Evolutionary conservation across 2,329 filamentous ascomycete genomes (phyloP).

Genomic region (Cladosporium sp.): DNA sequence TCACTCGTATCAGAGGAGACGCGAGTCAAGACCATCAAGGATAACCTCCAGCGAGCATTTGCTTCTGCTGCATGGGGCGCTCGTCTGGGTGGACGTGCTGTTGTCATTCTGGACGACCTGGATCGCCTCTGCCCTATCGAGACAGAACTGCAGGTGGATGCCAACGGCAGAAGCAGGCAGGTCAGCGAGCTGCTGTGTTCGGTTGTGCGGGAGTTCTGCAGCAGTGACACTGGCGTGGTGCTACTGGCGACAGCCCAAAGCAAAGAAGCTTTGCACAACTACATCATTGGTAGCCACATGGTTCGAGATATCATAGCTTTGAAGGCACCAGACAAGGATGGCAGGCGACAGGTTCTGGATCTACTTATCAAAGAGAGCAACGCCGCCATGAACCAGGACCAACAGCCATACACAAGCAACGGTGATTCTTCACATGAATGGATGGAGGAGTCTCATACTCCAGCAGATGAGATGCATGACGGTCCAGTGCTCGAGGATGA

Average conservation of each 20-base stretch:
- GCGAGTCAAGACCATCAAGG: conserved; percentile 84
- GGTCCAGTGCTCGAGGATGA: conserved; percentile 35
- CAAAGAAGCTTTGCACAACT: conserved; percentile 88
- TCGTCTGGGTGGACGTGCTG: conserved; percentile 74
- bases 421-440: conserved; percentile 47
- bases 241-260: conserved; percentile 87
- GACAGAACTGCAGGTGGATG: conserved; percentile 89
- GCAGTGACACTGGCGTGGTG: conserved; percentile 75
- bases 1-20: conserved; percentile 90
- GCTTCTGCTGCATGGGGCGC: conserved; percentile 90
- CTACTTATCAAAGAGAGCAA: conserved; percentile 60
- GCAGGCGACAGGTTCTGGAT: conserved; percentile 78
- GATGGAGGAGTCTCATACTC: conserved; percentile 69
- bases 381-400: conserved; percentile 20
- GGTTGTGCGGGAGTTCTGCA: conserved; percentile 81
- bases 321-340: conserved; percentile 91
- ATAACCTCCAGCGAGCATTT: conserved; percentile 80
- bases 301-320: conserved; percentile 87
- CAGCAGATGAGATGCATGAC: conserved; percentile 43
- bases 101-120: conserved; percentile 89
- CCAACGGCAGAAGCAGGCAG: conserved; percentile 89
- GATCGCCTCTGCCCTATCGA: conserved; percentile 92
- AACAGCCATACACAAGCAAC: conserved; percentile 17
- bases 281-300: conserved; percentile 87
- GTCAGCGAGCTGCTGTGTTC: conserved; percentile 86